A percentile compares a stretch with the other conserved stretches of the same genome.
These are phyloP conservation scores for Mytilinidion resinicola DNA, from an alignment of 495 filamentous ascomycete genomes.

Conservation along the genomic window DNA sequence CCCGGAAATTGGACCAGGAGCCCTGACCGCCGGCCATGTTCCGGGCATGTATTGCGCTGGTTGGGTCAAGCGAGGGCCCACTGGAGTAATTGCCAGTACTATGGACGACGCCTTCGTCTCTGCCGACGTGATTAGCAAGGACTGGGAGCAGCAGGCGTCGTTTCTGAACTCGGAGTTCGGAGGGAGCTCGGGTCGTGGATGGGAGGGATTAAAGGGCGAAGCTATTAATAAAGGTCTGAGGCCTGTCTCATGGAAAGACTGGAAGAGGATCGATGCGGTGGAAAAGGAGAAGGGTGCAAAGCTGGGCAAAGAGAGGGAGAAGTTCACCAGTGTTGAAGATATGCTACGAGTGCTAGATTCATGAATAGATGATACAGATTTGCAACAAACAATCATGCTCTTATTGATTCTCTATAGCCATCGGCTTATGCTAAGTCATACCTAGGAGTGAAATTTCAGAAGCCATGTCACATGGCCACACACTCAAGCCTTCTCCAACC, in stretches of 20 bases:
- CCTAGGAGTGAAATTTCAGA: too few relatives aligned
- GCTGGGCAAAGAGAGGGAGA: conserved; percentile 75
- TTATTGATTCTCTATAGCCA: too few relatives aligned
- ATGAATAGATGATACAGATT: neutral
- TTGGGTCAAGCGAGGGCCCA: conserved; percentile 94
- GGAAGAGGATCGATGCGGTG: conserved; percentile 74
- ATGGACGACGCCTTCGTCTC: conserved; percentile 94
- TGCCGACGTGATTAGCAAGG: conserved; percentile 68
- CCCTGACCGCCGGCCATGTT: conserved; percentile 40
- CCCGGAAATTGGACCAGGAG: conserved; percentile 29
- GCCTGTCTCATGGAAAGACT: conserved; percentile 73
- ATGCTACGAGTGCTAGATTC: conserved; percentile 65
- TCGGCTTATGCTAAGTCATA: too few relatives aligned
- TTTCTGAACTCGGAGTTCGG: conserved; percentile 27
- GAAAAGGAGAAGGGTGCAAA: conserved; percentile 62
- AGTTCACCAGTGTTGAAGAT: conserved; percentile 67
- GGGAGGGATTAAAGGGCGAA: conserved; percentile 63
- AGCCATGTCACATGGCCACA: too few relatives aligned
- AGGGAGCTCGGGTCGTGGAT: conserved; percentile 51
- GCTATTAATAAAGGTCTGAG: conserved; percentile 47
- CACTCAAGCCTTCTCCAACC: too few relatives aligned
- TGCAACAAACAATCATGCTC: too few relatives aligned
- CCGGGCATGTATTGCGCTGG: conserved; percentile 89
- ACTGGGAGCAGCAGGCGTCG: conserved; percentile 48
- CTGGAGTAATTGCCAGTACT: conserved; percentile 90